Percentiles rank a stretch among this genome's conserved stretches.
These are phyloP conservation scores for Globisporangium alternatum DNA, from an alignment of 352 stramenopile genomes.

Conservation along the genomic window DNA sequence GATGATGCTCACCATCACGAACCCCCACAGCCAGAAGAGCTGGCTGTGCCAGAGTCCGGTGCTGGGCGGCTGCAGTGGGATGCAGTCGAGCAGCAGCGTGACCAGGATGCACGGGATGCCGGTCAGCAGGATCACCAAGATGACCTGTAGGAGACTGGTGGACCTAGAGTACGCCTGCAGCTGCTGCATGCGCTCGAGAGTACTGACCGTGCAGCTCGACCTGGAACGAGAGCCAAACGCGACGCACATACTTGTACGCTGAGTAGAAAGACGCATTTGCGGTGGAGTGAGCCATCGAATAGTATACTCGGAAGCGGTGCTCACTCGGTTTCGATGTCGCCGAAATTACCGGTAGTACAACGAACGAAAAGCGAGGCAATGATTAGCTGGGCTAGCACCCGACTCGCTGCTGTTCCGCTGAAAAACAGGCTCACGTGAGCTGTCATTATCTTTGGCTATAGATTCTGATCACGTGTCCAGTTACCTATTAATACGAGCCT, in stretches of 20 bases:
- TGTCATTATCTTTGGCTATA: no score
- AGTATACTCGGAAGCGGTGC: no score
- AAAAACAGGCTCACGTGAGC: no score
- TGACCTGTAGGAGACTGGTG: neutral
- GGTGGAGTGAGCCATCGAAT: neutral
- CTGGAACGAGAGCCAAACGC: conserved; percentile 3
- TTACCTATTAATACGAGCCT: no score
- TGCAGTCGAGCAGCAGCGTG: neutral
- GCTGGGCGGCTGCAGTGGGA: conserved; percentile 3
- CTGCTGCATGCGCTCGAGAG: conserved; percentile 7
- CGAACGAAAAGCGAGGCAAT: no score
- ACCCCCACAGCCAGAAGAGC: neutral
- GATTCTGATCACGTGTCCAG: no score
- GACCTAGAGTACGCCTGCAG: neutral
- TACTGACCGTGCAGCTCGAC: conserved; percentile 13
- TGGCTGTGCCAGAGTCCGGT: neutral
- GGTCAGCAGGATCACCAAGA: neutral
- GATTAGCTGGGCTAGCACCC: no score
- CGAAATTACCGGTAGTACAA: no score
- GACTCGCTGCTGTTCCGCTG: no score
- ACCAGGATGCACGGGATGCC: conserved; percentile 1
- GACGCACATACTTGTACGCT: neutral
- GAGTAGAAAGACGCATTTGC: neutral
- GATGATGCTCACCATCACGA: neutral
- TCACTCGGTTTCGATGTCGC: no score